Percentiles rank a stretch among this genome's conserved stretches.
Conservation (phyloP, 2,329 filamentous ascomycete genomes). For the Fusarium scirpi region DNA sequence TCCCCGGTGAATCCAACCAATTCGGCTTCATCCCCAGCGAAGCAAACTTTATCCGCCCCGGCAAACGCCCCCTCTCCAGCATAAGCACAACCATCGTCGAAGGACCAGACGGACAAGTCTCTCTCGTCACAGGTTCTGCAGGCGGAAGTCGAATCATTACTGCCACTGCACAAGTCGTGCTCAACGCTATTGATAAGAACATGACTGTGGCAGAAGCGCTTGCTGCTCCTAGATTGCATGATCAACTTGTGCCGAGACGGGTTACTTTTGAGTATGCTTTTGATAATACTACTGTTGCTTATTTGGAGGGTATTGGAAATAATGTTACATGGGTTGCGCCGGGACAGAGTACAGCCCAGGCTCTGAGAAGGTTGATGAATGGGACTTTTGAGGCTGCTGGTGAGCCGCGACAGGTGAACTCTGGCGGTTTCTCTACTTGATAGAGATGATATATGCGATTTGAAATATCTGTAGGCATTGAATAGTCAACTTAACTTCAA, state of each 20-base stretch:
- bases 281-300: slow-evolving; percentile 76
- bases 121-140: slow-evolving; percentile 79
- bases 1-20: slow-evolving; percentile 75
- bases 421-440: slow-evolving; percentile 68
- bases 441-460: too few species aligned
- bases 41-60: slow-evolving; percentile 79
- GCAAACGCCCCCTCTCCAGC: slow-evolving; percentile 82
- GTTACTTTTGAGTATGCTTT: slow-evolving; percentile 79
- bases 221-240: slow-evolving; percentile 78
- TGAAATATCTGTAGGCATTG: too few species aligned
- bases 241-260: slow-evolving; percentile 80
- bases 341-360: slow-evolving; percentile 78
- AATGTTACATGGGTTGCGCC: slow-evolving; percentile 79
- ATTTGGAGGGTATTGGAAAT: slow-evolving; percentile 74
- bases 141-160: slow-evolving; percentile 90
- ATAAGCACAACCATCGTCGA: slow-evolving; percentile 84
- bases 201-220: slow-evolving; percentile 74
- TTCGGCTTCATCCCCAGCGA: slow-evolving; percentile 83
- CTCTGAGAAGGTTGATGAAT: slow-evolving; percentile 72
- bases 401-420: slow-evolving; percentile 83
- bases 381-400: slow-evolving; percentile 81
- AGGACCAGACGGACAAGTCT: slow-evolving; percentile 73
- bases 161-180: slow-evolving; percentile 80
- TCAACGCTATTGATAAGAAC: slow-evolving; percentile 77
- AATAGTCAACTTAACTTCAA: too few species aligned